Evolutionary conservation across 495 filamentous ascomycete genomes (phyloP).

Genomic region (Xylaria castorea): DNA sequence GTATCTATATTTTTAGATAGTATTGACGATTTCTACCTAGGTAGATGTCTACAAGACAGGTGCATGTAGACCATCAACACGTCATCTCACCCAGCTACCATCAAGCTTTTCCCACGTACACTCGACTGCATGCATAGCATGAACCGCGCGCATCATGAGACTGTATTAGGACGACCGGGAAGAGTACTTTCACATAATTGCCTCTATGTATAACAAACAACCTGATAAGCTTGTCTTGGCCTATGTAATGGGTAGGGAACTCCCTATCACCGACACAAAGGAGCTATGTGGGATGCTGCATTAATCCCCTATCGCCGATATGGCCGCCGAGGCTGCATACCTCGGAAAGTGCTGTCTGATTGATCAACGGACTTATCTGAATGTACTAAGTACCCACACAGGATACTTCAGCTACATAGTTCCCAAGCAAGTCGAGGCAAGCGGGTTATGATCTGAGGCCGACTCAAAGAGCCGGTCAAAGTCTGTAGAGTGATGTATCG

Average conservation of each 20-base stretch:
- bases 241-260: neutral
- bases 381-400: neutral
- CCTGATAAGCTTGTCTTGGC: neutral
- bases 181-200: neutral
- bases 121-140: too few species aligned
- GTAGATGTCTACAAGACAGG: too few species aligned
- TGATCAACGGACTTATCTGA: neutral
- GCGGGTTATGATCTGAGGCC: neutral
- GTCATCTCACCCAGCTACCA: too few species aligned
- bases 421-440: neutral
- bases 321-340: neutral
- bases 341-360: neutral
- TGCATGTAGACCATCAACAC: too few species aligned
- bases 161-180: too few species aligned
- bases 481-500: too few species aligned
- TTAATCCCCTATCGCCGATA: conserved; percentile 5
- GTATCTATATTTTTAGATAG: neutral
- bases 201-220: neutral
- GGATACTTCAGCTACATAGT: neutral
- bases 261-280: neutral
- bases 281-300: neutral
- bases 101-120: too few species aligned
- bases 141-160: too few species aligned
- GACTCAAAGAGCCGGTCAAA: too few species aligned
- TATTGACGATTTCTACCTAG: neutral